phyloP scores from a whole-genome alignment of 2,329 filamentous ascomycete genomes.

The Parastagonospora nodorum region DNA sequence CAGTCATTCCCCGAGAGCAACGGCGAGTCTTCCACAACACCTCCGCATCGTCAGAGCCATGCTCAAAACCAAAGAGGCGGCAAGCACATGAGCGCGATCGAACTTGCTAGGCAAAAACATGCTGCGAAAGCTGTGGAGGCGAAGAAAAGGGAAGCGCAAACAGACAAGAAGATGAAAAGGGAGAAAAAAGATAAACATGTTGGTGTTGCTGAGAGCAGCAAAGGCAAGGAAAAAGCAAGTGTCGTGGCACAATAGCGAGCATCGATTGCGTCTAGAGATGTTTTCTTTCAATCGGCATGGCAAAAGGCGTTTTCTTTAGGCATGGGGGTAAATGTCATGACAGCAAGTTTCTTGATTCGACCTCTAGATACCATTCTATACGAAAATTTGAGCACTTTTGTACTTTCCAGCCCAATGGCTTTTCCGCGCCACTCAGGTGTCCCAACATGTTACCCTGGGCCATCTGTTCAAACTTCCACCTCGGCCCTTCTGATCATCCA shows the following conservation, averaged over 20 bases:
- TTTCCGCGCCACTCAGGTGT: too few species aligned
- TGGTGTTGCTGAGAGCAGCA: slow-evolving; percentile 17
- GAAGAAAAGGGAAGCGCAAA: slow-evolving; percentile 37
- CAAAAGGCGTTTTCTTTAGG: slow-evolving; percentile 25
- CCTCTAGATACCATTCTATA: slow-evolving; percentile 29
- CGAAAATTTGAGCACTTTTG: too few species aligned
- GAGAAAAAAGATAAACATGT: slow-evolving; percentile 19
- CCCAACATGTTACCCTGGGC: too few species aligned
- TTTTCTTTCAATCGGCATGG: slow-evolving; percentile 20
- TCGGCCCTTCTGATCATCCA: too few species aligned
- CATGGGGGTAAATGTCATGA: background rate
- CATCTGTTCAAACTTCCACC: too few species aligned
- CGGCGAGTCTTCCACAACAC: slow-evolving; percentile 22
- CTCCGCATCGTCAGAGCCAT: slow-evolving; percentile 3
- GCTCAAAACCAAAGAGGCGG: slow-evolving; percentile 24
- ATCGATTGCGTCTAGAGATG: slow-evolving; percentile 9
- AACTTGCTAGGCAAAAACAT: slow-evolving; percentile 63
- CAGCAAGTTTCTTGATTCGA: slow-evolving; percentile 24
- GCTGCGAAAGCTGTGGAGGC: slow-evolving; percentile 50
- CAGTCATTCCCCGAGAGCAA: slow-evolving; percentile 54
- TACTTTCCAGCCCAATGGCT: too few species aligned
- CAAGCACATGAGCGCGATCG: slow-evolving; percentile 50
- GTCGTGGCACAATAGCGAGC: slow-evolving; percentile 29
- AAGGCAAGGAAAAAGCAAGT: slow-evolving; percentile 30
- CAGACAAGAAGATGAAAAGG: slow-evolving; percentile 32